Base-by-base conservation (phyloP, 306 rosid genomes). In the Morella rubra region DNA sequence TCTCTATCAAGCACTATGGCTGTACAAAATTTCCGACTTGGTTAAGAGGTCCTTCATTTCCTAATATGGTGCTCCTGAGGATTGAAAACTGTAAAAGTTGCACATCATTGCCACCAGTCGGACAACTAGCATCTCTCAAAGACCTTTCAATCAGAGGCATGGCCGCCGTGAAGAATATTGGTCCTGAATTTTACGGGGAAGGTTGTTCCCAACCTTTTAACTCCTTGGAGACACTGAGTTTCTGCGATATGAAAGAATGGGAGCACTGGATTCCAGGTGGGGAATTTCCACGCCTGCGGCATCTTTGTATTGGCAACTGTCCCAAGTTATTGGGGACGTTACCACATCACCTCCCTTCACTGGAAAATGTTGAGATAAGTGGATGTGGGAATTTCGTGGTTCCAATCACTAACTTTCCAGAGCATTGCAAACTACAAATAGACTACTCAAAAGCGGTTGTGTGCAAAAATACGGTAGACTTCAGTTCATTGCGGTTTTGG, bases 121-220 rank as follows among this genome's bases (percentile, higher is more conserved):
- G 78, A 27, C 78, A 44, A 4, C 40, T 73, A 40, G 44, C 24
- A 1, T 44, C 16, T 0, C 69, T 73, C 10, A 59, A 59, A 58
- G 8, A 13, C n/a, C 77, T 73, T 73, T 8, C 12, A 4, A 56
- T 73, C 6, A 11, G 24, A 42, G n/a, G 67, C 8, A 44, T 52
- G 66, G 45, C 13, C 0, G 1, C 18, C 22, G 59, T 74, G 27
- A 67, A 74, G 42, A 74, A 4, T 2, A 47, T 60, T 49, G 77
- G 77, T 59, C 13, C 3, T 10, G 77, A 74, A 32, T 74, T 74
- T 74, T 60, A 27, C 27, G 77, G 77, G 15, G 59, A 9, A 12
- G 58, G 77, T 5, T 22, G 47, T 6, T 59, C 52, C 2, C 44
- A 27, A 32, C 24, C 51, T 37, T 75, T 75, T 62, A 16, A 0